Evolutionary conservation across 495 filamentous ascomycete genomes (phyloP).

Genomic region (Trichoderma asperelloides): DNA sequence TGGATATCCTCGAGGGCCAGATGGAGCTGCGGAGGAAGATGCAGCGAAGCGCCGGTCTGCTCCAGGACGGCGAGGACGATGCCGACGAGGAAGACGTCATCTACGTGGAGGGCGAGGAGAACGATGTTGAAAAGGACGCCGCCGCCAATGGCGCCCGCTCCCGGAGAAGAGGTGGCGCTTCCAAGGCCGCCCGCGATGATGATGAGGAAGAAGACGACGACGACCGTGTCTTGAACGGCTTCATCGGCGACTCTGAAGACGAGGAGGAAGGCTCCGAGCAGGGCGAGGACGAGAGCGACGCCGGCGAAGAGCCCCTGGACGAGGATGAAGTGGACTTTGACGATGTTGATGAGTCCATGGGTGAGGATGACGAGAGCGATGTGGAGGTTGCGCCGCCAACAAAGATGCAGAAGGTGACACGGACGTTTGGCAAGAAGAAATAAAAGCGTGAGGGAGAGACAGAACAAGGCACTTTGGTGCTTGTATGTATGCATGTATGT

Average conservation of each 20-base stretch:
- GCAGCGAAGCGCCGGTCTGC: slow-evolving; percentile 21
- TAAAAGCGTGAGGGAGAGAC: slow-evolving; percentile 11
- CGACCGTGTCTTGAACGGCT: slow-evolving; percentile 15
- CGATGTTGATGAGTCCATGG: slow-evolving; percentile 28
- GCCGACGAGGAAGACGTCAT: slow-evolving; percentile 65
- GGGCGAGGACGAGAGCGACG: slow-evolving; percentile 23
- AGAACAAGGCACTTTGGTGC: neutral
- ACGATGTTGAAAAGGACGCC: slow-evolving; percentile 27
- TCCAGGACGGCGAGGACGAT: slow-evolving; percentile 34
- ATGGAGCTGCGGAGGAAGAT: slow-evolving; percentile 61
- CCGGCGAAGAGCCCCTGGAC: slow-evolving; percentile 27
- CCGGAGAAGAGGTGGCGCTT: neutral
- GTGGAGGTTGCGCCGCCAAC: slow-evolving; percentile 23
- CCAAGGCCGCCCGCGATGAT: neutral
- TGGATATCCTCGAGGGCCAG: slow-evolving; percentile 85
- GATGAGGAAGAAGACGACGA: slow-evolving; percentile 21
- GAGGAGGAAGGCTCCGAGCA: slow-evolving; percentile 21
- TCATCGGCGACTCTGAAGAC: slow-evolving; percentile 22
- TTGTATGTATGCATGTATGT: no score
- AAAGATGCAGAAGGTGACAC: slow-evolving; percentile 25
- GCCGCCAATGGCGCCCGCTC: slow-evolving; percentile 29
- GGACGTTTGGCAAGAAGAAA: slow-evolving; percentile 21
- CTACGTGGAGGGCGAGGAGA: slow-evolving; percentile 76
- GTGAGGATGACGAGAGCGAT: slow-evolving; percentile 24
- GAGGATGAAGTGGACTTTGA: slow-evolving; percentile 33